These are phyloP conservation scores for Gloeostereum incarnatum DNA, from an alignment of 768 basidiomycete genomes.

Conservation along the genomic window DNA sequence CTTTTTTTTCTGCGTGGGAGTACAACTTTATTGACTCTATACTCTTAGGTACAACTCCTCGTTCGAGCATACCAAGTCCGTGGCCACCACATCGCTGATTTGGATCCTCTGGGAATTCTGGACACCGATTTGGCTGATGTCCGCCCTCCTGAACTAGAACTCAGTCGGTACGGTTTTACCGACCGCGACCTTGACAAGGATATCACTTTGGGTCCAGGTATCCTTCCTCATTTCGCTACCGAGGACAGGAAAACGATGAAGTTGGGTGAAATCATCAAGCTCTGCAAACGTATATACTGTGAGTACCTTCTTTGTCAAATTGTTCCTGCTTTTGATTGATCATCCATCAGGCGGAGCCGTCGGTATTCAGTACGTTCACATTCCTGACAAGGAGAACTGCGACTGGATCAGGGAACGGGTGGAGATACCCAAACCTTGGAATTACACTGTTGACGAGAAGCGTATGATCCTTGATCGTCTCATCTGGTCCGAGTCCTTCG, in stretches of 20 bases:
- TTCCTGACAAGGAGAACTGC: constrained; percentile 96
- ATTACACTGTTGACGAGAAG: constrained; percentile 97
- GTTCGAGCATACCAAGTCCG: constrained; percentile 99
- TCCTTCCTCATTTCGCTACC: constrained; percentile 89
- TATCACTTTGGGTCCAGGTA: constrained; percentile 91
- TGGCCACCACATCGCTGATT: constrained; percentile 91
- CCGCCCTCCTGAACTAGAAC: constrained; percentile 82
- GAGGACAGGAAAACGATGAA: constrained; percentile 84
- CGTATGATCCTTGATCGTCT: constrained; percentile 98
- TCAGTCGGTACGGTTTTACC: constrained; percentile 92
- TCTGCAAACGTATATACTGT: constrained; percentile 93
- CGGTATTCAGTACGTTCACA: constrained; percentile 90
- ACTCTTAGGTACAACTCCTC: constrained; percentile 87
- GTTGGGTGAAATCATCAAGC: constrained; percentile 83
- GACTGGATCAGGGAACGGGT: constrained; percentile 98
- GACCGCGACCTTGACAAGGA: constrained; percentile 93
- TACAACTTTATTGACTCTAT: constrained; percentile 4
- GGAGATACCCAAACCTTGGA: constrained; percentile 94
- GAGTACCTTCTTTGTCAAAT: constrained; percentile 19
- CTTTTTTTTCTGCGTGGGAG: background rate
- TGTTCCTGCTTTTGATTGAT: constrained; percentile 4
- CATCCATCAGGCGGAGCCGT: constrained; percentile 61
- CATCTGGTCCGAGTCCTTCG: constrained; percentile 99
- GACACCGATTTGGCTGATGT: constrained; percentile 77
- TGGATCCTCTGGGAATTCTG: constrained; percentile 92